Base-by-base conservation (phyloP, 331 rosid genomes). In the Stylosanthes scabra region DNA sequence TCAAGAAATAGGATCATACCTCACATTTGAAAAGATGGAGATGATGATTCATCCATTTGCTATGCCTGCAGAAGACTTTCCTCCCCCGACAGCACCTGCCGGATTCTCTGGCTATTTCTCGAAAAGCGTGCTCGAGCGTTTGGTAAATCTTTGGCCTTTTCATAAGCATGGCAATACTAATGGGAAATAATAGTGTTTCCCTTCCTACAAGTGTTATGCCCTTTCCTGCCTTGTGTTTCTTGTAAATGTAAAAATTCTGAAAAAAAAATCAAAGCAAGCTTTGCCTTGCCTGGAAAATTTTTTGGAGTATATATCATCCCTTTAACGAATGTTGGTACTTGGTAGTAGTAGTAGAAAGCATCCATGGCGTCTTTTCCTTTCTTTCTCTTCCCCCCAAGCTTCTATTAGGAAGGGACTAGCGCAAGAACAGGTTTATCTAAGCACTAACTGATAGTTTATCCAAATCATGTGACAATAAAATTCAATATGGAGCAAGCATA, bases 11-110 rank as follows among this genome's bases (percentile, higher is more conserved):
- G 97, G 95, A 59, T 91, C 96, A 7, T 94, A 74, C 83, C 95
- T 91, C 31, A 89, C 97, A 10, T 72, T 94, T 12, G 96, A 94
- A 39, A 89, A 83, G 77, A 88, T 89, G 95, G 98, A 94, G 78
- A 83, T 37, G 81, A 89, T 94, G 98, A 27, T 89, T 74, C 97
- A 80, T 29, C 92, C 93, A 16, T 94, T 89, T 80, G 97, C 98
- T 2, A 94, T 94, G 98, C 97, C 98, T 55, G 98, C 98, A 0
- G 98, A 91, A 82, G 98, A 94, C 78, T 94, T 94, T 57, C 98
- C 97, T 72, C 98, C 98, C 3, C 82, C 96, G 13, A 78, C 91
- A 37, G 73, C 85, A 45, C 98, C 98, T 0, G 97, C 89, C 0
- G 97, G 98, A 57, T 89, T 89, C 86, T 81, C 98, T 0, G 98